Evolutionary conservation across 2,329 filamentous ascomycete genomes (phyloP), one percentile per base, ranked within the genome.

Genomic region (Mycosphaerella sp.): DNA sequence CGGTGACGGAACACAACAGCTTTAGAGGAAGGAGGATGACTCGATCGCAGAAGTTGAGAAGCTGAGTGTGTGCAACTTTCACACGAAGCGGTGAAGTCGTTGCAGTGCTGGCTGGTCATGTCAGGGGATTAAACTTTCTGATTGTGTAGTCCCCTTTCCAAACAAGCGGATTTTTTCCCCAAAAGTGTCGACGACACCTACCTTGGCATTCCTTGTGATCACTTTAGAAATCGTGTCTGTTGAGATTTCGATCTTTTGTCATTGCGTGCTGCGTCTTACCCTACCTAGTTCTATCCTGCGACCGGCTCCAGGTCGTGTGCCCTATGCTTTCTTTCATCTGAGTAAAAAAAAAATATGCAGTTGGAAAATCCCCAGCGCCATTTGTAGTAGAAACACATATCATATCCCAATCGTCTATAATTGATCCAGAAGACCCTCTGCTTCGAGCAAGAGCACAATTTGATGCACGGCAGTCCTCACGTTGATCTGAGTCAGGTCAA

Each of bases 401-500:
- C 7, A 39, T 12, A n/a, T n/a, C n/a, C 4, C 14, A 21, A 4
- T 10, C 13, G 18, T 42, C 39, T 64, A 75, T 50, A 71, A 66
- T 76, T 81, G 76, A 62, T 96, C 91, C 65, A 98, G 76, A 66
- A 95, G 80, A 44, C 93, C 93, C 65, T 86, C 79, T 69, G 85
- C 86, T 81, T 98, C 93, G 53, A 98, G 77, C 74, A 96, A 73
- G 66, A 98, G 78, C 58, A 98, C 80, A 65, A 98, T 97, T 79
- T 97, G 87, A 76, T 98, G 93, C 47, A 98, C 93, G 56, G 91
- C 91, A 54, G 87, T 93, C 66, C 93, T 81, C 42, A 97, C 90
- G 60, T 82, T 87, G 72, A 87, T 89, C 79, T 86, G 93, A 73
- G 87, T 84, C 50, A 85, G 70, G 71, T 97, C 86, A 35, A 97